Evolutionary conservation across 1,284 basidiomycete genomes (phyloP), one percentile per base, ranked within the genome.

Genomic region (Bondarzewia mesenterica): DNA sequence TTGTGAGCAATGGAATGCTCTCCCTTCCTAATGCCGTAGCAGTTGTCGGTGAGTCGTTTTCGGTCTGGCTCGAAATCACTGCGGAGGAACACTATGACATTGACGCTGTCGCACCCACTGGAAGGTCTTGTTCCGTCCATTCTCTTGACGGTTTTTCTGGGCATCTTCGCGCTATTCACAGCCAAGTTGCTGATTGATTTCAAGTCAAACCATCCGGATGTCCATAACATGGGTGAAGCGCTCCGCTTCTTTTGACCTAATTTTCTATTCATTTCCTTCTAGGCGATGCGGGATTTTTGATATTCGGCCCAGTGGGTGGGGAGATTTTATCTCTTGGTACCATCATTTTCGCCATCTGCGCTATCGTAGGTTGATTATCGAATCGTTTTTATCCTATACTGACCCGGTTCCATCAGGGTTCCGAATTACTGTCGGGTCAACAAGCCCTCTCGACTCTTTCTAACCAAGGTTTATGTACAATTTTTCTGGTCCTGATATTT

Each of bases 1-100:
- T 78, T 25, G 75, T 80, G 44, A 76, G 74, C 55, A 77, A 78
- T 58, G 78, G 78, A 14, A 75, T 79, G 66, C 61, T 80, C 15
- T 77, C 75, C 14, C 65, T 79, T 5, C 77, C 78, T 0, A 74
- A 72, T 45, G 68, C 75, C 2, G 70, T 80, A 54, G 73, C 75
- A 18, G 70, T 71, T 5, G 72, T 79, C 42, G 77, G 77, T 75
- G 51, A 32, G 58, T 44, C 7, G 26, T 18, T 29, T 43, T 32
- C 38, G 10, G 8, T 29, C n/a, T n/a, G n/a, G n/a, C n/a, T n/a
- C n/a, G n/a, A n/a, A n/a, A n/a, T n/a, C n/a, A n/a, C n/a, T n/a
- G n/a, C n/a, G n/a, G n/a, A n/a, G n/a, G n/a, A n/a, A n/a, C n/a
- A n/a, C n/a, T n/a, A n/a, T n/a, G n/a, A n/a, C n/a, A n/a, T n/a